phyloP scores from a whole-genome alignment of 768 basidiomycete species.

The Xanthoconium purpureum region DNA sequence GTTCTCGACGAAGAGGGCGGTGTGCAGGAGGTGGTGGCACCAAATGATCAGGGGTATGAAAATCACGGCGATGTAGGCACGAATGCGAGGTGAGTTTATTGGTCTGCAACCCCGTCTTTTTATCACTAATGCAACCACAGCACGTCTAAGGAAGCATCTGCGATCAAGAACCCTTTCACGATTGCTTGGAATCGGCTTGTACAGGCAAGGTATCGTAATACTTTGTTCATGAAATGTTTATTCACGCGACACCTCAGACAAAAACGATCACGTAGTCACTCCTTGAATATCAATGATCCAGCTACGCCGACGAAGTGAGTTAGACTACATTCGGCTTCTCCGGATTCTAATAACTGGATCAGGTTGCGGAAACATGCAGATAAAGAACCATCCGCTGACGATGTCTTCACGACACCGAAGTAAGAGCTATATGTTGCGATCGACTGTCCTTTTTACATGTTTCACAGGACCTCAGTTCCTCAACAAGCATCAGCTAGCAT shows the following conservation, averaged over 20 bases:
- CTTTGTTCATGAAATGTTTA: not conserved
- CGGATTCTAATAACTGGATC: not conserved
- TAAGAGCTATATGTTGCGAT: not conserved
- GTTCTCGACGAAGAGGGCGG: slow-evolving; percentile 5
- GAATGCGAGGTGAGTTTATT: not conserved
- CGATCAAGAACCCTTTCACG: slow-evolving; percentile 16
- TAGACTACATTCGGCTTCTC: not conserved
- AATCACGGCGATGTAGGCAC: not conserved
- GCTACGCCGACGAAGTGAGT: slow-evolving; percentile 25
- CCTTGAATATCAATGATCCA: slow-evolving; percentile 7
- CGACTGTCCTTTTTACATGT: not conserved
- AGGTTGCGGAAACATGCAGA: slow-evolving; percentile 8
- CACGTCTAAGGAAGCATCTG: not conserved
- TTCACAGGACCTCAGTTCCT: not conserved
- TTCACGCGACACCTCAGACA: slow-evolving; percentile 11
- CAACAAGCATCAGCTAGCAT: not conserved
- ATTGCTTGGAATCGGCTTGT: slow-evolving; percentile 22
- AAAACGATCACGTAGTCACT: slow-evolving; percentile 26
- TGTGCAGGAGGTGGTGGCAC: not conserved
- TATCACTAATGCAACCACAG: not conserved
- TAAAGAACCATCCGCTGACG: slow-evolving; percentile 1
- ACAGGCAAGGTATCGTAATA: slow-evolving; percentile 10
- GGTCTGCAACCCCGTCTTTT: not conserved
- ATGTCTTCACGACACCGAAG: slow-evolving; percentile 9
- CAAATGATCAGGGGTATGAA: not conserved